phyloP scores from a whole-genome alignment of 148 eudicot species.

The Spergularia bocconei region DNA sequence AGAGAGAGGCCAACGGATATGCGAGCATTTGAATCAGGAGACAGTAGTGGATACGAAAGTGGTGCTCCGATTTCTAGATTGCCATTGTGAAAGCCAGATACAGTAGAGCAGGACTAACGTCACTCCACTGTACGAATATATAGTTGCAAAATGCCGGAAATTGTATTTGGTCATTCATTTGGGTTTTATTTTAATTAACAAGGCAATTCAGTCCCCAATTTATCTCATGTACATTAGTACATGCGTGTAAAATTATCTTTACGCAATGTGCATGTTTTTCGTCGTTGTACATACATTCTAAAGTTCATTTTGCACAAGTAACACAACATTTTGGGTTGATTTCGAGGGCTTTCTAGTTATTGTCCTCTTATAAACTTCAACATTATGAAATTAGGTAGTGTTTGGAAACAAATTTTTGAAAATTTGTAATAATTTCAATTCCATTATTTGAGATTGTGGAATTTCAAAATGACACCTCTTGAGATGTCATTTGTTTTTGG shows the following conservation, averaged over 20 bases:
- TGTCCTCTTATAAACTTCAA: too few relatives aligned
- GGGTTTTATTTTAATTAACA: neutral
- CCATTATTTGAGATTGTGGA: too few relatives aligned
- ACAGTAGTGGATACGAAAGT: constrained; percentile 84
- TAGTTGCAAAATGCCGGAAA: neutral
- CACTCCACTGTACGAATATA: neutral
- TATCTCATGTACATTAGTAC: neutral
- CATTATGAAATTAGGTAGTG: too few relatives aligned
- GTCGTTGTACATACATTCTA: neutral
- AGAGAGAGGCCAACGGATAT: constrained; percentile 47
- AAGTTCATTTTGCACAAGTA: too few relatives aligned
- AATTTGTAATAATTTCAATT: too few relatives aligned
- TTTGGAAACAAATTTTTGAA: too few relatives aligned
- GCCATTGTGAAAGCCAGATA: constrained; percentile 45
- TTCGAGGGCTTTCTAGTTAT: too few relatives aligned
- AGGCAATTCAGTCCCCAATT: too few relatives aligned
- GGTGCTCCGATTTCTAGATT: constrained; percentile 42
- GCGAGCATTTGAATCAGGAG: constrained; percentile 58
- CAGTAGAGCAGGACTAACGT: constrained; percentile 34
- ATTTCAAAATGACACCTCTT: too few relatives aligned
- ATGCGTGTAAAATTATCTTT: neutral
- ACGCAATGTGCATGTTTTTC: neutral
- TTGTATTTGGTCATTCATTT: neutral
- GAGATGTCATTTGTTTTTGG: too few relatives aligned
- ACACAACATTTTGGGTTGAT: too few relatives aligned